Evolutionary conservation across 495 filamentous ascomycete species (phyloP), one percentile per base, ranked within the genome.

Genomic region (Recurvomyces mirabilis): DNA sequence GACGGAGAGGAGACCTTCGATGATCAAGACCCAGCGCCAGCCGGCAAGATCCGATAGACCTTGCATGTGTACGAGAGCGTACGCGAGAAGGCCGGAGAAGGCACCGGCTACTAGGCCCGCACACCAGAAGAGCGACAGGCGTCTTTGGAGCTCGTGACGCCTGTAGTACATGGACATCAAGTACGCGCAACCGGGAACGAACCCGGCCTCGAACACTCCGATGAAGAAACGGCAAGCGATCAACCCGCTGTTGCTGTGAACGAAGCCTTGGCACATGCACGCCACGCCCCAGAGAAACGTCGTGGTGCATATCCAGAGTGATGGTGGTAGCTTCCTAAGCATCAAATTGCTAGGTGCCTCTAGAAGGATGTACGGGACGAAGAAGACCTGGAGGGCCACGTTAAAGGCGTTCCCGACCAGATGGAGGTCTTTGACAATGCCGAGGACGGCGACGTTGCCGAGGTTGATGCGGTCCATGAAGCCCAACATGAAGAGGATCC

Each of bases 21-120:
- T 40, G 38, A 40, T 40, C 17, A 40, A 47, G 23, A 87, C 84
- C 82, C 82, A 87, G 25, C 77, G 71, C 82, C 82, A 85, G 23
- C 80, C 81, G 19, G 67, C 64, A 18, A 79, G 62, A 0, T 73
- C 72, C 0, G 61, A 75, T 4, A 80, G 57, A 3, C 40, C 40
- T 13, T 43, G 11, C 40, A 43, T 82, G n/a, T 43, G 23, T 6
- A 32, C 40, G 14, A 43, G 21, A 9, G 23, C 40, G 32, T 32
- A 83, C 4, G 83, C 82, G 0, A 87, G 62, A 34, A 87, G 64
- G 11, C 80, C 77, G 2, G 74, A 76, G 46, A 87, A 84, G 1
- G 78, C 80, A 17, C 79, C 79, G 2, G 80, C 76, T 24, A 83
- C 52, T 24, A 69, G 74, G 1, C 77, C 78, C 0, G 78, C 70